Base-by-base conservation (phyloP, 1,284 basidiomycete genomes). In the Coniophora puteana region DNA sequence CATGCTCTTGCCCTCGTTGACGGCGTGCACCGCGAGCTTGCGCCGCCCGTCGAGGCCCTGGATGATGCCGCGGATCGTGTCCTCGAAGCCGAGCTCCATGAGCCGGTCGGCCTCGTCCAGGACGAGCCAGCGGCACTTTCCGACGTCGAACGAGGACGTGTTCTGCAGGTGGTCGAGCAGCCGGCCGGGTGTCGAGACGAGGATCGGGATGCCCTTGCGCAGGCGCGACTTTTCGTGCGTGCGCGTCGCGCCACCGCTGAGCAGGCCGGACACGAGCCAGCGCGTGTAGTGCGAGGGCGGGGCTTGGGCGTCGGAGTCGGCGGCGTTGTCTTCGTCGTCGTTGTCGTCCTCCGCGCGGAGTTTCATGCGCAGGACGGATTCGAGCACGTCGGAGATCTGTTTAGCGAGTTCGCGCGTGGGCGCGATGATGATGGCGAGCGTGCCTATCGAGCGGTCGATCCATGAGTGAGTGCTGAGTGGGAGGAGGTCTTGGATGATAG, bases 101-200 rank as follows among this genome's bases (percentile, higher is more conserved):
- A 98, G 72, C 43, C 94, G 72, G 66, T 99, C 96, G 3, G 96
- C 95, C 67, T 99, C 96, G 58, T 99, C 96, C 22, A 99, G 78
- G 1, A 99, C 84, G 13, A 99, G 74, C 92, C 95, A 99, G 40
- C 91, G 80, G 55, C 90, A 92, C 66, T 96, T 96, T 41, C 88
- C 89, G 38, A 93, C 83, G 52, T 94, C 88, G 63, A 98, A 90
- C 3, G 89, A 86, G 0, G 83, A 78, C 0, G 96, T 99, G 81
- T 95, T 80, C 65, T 97, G 93, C 37, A 98, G 72, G 57, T 93
- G 80, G 63, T 99, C 96, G 18, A 99, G 77, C 33, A 99, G 71
- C 50, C 96, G 88, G 55, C 96, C 96, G 5, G 96, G 96, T 0
- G 96, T 99, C 4, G 95, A 94, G 41, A 97, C 93, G 44, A 97